A percentile compares a stretch with the other conserved stretches of the same genome.
Conservation (phyloP, 2,329 filamentous ascomycete species). For the Penicillium sp. region DNA sequence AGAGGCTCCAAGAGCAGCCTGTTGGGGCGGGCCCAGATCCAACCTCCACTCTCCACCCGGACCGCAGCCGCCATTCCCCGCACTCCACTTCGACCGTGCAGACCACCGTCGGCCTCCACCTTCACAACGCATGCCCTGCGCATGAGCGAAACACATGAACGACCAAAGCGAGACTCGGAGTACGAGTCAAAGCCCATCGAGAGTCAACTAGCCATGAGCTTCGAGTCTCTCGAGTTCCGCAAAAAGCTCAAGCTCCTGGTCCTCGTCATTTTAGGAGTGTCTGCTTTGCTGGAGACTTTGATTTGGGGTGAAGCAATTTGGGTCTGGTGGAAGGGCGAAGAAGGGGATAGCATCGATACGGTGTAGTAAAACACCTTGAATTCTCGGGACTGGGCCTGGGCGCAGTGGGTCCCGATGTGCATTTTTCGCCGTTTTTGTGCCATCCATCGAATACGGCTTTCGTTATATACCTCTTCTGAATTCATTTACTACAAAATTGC, state of each 20-base stretch:
- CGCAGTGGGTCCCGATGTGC: background rate
- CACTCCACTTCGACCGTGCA: background rate
- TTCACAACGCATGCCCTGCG: slow-evolving; percentile 3
- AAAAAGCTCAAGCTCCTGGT: slow-evolving; percentile 6
- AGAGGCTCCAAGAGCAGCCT: background rate
- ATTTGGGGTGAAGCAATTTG: slow-evolving; percentile 9
- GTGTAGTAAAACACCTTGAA: background rate
- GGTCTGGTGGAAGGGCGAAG: slow-evolving; percentile 9
- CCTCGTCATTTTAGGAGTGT: background rate
- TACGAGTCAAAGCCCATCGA: background rate
- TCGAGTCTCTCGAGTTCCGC: slow-evolving; percentile 5
- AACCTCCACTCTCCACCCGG: background rate
- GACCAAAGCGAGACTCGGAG: background rate
- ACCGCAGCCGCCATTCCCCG: background rate
- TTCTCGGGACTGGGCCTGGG: background rate
- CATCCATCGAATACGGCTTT: background rate
- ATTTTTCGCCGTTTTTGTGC: background rate
- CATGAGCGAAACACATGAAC: background rate
- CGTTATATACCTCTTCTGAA: background rate
- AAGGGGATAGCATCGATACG: slow-evolving; percentile 3
- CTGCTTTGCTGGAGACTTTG: slow-evolving; percentile 4
- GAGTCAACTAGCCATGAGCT: slow-evolving; percentile 7
- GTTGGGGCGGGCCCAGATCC: background rate
- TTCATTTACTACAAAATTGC: background rate
- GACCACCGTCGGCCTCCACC: background rate